A percentile compares a stretch with the other conserved stretches of the same genome.
Conservation (phyloP, 768 basidiomycete species). For the Krasilnikovozyma curviuscula region DNA sequence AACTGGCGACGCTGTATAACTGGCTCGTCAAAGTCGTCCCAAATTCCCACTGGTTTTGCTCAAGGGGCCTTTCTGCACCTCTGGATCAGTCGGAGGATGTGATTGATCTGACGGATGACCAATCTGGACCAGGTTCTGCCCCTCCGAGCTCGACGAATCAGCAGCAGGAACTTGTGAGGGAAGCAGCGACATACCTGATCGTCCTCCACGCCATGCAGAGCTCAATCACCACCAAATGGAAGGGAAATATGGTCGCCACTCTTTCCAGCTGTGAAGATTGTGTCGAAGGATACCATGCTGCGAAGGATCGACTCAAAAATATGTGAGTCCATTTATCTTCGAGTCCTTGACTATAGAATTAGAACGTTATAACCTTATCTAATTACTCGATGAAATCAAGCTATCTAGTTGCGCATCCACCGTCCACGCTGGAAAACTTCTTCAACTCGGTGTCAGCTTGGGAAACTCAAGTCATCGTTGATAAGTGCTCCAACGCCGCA, state of each 20-base stretch:
- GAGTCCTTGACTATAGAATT: background rate
- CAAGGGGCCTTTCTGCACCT: no score
- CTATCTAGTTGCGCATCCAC: background rate
- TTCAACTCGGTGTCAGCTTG: background rate
- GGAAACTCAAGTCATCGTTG: constrained; percentile 27
- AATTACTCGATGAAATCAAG: background rate
- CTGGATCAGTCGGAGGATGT: no score
- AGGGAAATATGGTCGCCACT: constrained; percentile 36
- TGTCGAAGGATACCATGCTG: constrained; percentile 43
- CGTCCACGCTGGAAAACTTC: background rate
- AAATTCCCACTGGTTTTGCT: no score
- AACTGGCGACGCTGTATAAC: no score
- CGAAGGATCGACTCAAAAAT: constrained; percentile 42
- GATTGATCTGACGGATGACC: no score
- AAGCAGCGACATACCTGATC: constrained; percentile 60
- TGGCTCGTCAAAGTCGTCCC: no score
- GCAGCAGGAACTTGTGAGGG: constrained; percentile 34
- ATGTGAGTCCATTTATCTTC: constrained; percentile 39
- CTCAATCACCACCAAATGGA: constrained; percentile 44
- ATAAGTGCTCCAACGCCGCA: constrained; percentile 44
- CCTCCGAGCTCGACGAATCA: no score
- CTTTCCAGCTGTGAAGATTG: constrained; percentile 50
- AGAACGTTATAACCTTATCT: background rate
- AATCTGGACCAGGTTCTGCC: no score
- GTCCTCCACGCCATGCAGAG: constrained; percentile 59